Base-by-base conservation (phyloP, 176 grass and related monocot species). In the Carex kokanica region DNA sequence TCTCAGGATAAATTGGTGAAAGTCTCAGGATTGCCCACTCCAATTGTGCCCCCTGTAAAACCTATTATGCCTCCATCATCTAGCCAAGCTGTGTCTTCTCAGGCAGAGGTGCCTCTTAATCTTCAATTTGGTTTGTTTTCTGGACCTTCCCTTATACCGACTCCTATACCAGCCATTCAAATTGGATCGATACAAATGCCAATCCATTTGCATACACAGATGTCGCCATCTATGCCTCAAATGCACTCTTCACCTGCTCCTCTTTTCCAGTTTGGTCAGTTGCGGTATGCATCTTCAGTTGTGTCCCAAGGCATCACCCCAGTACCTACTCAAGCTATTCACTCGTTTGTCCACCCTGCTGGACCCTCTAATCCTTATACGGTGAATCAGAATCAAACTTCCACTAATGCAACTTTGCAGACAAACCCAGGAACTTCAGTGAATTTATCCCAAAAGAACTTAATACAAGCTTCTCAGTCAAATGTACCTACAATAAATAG, bases 181-280 rank as follows among this genome's bases (percentile, higher is more conserved):
- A 95, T 98, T 88, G 96, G 96, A 85, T 98, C 96, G 20, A 93
- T 98, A 85, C 96, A 98, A 66, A 98, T 98, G 96, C 96, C 93
- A 20, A 98, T 98, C 83, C 88, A 98, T 90, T 83, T 93, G 63
- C 93, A 93, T 72, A 90, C 86, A 74, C 93, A 93, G 84, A 74
- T 88, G 85, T 88, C 80, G 21, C 92, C 88, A 77, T 86, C 89
- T 53, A 47, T 92, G 57, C 38, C 84, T 83, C 96, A 95, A 78
- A 83, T 86, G 52, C 82, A 85, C 78, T 82, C 90, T 91, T 90
- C 90, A 80, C 81, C 86, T 14, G 24, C 87, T 83, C 91, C 96
- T 64, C 64, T 98, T 67, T 93, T 93, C 78, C 91, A 95, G 84
- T 98, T 98, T 93, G 96, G 96, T 55, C 96, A 93, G 80, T 85